Conservation (phyloP, 352 stramenopile genomes). For the Peronosclerospora sorghi region DNA sequence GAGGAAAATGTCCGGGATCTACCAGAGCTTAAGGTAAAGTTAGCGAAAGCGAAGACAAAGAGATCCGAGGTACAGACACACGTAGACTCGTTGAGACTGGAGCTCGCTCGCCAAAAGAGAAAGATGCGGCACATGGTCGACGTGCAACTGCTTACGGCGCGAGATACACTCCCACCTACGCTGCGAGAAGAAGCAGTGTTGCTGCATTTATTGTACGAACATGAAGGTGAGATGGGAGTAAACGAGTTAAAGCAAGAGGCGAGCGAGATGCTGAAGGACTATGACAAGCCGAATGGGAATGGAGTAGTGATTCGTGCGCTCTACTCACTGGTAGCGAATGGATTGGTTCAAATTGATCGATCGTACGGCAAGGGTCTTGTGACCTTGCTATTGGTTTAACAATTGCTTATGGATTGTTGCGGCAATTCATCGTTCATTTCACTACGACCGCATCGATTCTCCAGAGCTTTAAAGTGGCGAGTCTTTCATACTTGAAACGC, state of each 20-base stretch:
- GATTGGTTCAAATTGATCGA: slow-evolving; percentile 61
- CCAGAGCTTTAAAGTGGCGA: slow-evolving; percentile 39
- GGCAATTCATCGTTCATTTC: neutral
- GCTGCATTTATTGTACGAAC: slow-evolving; percentile 46
- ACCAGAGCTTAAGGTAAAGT: slow-evolving; percentile 23
- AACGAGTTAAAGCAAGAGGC: slow-evolving; percentile 50
- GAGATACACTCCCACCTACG: slow-evolving; percentile 31
- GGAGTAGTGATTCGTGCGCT: slow-evolving; percentile 41
- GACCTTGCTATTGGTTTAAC: slow-evolving; percentile 48
- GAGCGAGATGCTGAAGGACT: slow-evolving; percentile 25
- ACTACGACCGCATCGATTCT: slow-evolving; percentile 26
- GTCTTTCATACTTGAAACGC: slow-evolving; percentile 31
- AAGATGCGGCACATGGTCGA: slow-evolving; percentile 67
- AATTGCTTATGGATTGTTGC: neutral
- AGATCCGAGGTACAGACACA: slow-evolving; percentile 14
- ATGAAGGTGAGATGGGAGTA: slow-evolving; percentile 54
- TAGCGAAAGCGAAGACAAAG: slow-evolving; percentile 18
- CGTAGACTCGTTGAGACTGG: slow-evolving; percentile 30
- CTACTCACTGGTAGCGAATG: slow-evolving; percentile 56
- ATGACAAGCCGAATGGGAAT: slow-evolving; percentile 34
- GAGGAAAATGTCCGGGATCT: slow-evolving; percentile 29
- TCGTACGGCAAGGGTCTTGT: slow-evolving; percentile 53
- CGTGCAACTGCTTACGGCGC: slow-evolving; percentile 37
- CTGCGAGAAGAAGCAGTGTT: slow-evolving; percentile 48
- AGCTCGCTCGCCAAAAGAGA: slow-evolving; percentile 32